phyloP scores from a whole-genome alignment of 257 asterid species.

The Dorcoceras hygrometricum region DNA sequence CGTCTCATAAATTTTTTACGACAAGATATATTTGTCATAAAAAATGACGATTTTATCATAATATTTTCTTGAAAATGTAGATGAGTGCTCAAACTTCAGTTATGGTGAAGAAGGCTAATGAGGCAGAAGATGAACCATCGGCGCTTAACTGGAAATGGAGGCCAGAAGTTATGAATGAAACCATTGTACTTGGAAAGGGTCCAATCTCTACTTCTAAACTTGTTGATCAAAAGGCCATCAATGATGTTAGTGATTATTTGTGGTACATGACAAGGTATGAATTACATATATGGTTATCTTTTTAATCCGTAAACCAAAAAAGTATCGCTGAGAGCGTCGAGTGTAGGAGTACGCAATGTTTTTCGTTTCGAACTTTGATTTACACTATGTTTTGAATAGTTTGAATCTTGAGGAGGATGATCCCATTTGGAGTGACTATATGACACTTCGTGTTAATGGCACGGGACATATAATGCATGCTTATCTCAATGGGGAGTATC shows the following conservation, averaged over 20 bases:
- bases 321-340: no score
- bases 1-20: no score
- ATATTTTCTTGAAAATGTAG: slow-evolving; percentile 24
- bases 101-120: slow-evolving; percentile 37
- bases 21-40: no score
- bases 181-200: slow-evolving; percentile 39
- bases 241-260: slow-evolving; percentile 57
- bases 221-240: slow-evolving; percentile 45
- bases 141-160: slow-evolving; percentile 59
- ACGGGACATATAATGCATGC: slow-evolving; percentile 60
- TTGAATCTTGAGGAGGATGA: slow-evolving; percentile 39
- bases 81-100: slow-evolving; percentile 55
- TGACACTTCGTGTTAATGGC: slow-evolving; percentile 47
- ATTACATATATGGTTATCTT: no score
- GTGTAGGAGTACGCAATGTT: no score
- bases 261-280: slow-evolving; percentile 88
- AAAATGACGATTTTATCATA: no score
- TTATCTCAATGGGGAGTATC: slow-evolving; percentile 49
- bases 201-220: slow-evolving; percentile 28
- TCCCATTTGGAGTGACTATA: slow-evolving; percentile 40
- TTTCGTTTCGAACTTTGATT: neutral
- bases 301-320: no score
- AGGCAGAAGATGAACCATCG: slow-evolving; percentile 36
- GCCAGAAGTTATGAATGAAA: slow-evolving; percentile 32
- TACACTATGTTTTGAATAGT: slow-evolving; percentile 13